Evolutionary conservation across 73 alveolate genomes (phyloP).

Genomic region (Paramecium tetraurelia): DNA sequence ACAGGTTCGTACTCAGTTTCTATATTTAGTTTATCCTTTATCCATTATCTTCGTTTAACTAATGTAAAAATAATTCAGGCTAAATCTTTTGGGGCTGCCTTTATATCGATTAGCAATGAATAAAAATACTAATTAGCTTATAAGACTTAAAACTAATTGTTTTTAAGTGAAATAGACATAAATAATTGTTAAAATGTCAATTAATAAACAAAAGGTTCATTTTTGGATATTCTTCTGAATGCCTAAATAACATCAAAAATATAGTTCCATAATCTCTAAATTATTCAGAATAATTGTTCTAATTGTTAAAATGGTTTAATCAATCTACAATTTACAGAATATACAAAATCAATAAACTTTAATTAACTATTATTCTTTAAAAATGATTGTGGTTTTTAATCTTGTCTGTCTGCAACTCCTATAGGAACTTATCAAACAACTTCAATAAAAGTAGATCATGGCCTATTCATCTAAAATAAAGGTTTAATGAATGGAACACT

Average conservation of each 20-base stretch:
- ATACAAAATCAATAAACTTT: neutral
- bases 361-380: neutral
- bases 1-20: neutral
- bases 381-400: neutral
- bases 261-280: neutral
- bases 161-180: neutral
- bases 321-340: neutral
- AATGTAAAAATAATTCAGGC: neutral
- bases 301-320: neutral
- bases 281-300: neutral
- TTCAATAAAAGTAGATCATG: neutral
- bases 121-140: neutral
- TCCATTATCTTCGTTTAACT: neutral
- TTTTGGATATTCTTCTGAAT: neutral
- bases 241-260: neutral
- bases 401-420: neutral
- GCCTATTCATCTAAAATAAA: neutral
- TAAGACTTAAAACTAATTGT: neutral
- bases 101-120: neutral
- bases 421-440: neutral
- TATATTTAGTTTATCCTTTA: neutral
- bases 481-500: neutral
- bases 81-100: neutral
- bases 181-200: neutral
- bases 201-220: neutral